Evolutionary conservation across 495 filamentous ascomycete species (phyloP), one percentile per base, ranked within the genome.

Genomic region (Chaetomium fimeti): DNA sequence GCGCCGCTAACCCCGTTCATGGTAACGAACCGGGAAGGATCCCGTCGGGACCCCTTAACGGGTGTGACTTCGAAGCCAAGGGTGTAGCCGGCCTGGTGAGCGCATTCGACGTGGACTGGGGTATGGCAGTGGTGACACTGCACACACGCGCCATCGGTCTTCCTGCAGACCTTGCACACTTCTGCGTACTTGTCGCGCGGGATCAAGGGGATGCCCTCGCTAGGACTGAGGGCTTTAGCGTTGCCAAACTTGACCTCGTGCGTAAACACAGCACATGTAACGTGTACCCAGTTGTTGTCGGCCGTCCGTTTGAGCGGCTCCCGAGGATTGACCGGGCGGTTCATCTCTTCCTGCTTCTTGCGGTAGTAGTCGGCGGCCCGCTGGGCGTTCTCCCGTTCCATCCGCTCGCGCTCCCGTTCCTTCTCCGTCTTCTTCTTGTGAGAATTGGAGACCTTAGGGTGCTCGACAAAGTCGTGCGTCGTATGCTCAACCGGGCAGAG

Each of bases 271-370:
- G 94, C 92, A 69, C 94, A 99, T 48, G 87, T 84, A 29, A 97
- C 91, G 71, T 99, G 94, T n/a, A 96, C 90, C 94, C 94, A 99
- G 69, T 98, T 97, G 75, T 97, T 97, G 62, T 91, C 89, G 11
- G 88, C 86, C 0, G 94, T 99, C 32, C 90, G 83, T 79, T 99
- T 99, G 59, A 99, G 76, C 4, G 94, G 88, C 69, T 98, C 94
- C 20, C 95, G 90, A 29, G 94, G 94, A 69, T 89, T 84, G 25
- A 88, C 76, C 5, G 95, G 93, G 42, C 91, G 89, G 63, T 89
- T 90, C 70, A 84, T 81, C 28, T 91, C 88, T 69, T 90, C 85
- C 74, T 99, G 95, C 68, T 85, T 86, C 71, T 89, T 90, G 15
- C 85, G 85, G 71, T 96, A 96, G 54, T 88, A 86, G 22, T 91